Evolutionary conservation across 257 asterid genomes (phyloP), one percentile per base, ranked within the genome.

Genomic region (Fraxinus cuspidata): DNA sequence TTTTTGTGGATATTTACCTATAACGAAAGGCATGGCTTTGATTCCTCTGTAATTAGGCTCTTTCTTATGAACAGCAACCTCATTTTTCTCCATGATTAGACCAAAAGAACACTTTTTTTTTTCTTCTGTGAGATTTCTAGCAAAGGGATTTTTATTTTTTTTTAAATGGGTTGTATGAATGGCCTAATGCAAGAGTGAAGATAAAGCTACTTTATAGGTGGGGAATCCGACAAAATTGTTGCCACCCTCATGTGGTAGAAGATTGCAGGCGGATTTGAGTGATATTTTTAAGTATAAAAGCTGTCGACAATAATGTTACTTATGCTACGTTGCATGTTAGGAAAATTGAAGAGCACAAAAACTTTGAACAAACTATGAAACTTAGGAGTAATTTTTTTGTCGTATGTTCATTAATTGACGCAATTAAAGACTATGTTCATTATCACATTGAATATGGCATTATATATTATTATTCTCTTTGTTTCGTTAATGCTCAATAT

Each of bases 1-100:
- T 38, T 1, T 31, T 53, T n/a, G 16, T 27, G 3, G 5, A 56
- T 40, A 0, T 40, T 65, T 18, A 93, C 98, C 98, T 38, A 93
- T 90, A 1, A 93, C 88, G 38, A 76, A 93, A 5, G 98, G 98
- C 98, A 93, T 93, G 79, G 96, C 94, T 74, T 76, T 92, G 74
- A 92, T 77, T 84, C 98, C 98, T 84, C 88, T 86, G 25, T 86
- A 84, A 28, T 88, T 88, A 19, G 82, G 89, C 53, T 88, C 90
- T 34, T 79, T 76, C 31, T 86, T 77, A 13, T 79, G 40, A 21
- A 66, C 32, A 37, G 21, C 23, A 73, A 29, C 68, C 42, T 77
- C 85, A 32, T 25, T 67, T 37, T 79, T 81, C 80, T 75, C 84
- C 89, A 81, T 84, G n/a, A 25, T 38, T 27, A 12, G 56, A 47